phyloP scores from a whole-genome alignment of 148 eudicot genomes.

The Chenopodium album region DNA sequence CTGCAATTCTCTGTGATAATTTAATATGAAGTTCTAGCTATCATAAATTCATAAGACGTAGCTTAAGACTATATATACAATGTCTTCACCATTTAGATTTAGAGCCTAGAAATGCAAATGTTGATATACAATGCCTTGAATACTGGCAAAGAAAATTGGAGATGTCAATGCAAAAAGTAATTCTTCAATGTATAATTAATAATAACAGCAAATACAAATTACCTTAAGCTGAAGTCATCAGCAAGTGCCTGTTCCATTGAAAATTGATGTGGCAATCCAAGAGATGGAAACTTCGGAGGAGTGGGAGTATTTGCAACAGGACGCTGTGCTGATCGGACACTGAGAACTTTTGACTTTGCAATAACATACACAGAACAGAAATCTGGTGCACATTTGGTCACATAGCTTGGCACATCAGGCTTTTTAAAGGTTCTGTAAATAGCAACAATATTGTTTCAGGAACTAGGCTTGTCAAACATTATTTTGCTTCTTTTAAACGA shows the following conservation, averaged over 20 bases:
- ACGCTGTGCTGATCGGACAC: conserved; percentile 52
- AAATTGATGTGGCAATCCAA: conserved; percentile 8
- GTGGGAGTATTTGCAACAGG: conserved; percentile 35
- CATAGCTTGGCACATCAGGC: conserved; percentile 48
- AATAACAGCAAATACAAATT: neutral
- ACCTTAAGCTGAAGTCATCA: conserved; percentile 28
- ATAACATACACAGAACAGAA: conserved; percentile 73
- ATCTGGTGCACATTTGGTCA: conserved; percentile 60
- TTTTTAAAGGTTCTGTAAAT: conserved; percentile 53
- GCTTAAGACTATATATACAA: too few relatives aligned
- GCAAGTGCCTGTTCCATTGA: conserved; percentile 17
- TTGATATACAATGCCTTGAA: too few relatives aligned
- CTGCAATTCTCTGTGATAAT: too few relatives aligned
- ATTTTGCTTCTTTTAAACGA: neutral
- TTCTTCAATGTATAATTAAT: neutral
- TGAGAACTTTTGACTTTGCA: conserved; percentile 53
- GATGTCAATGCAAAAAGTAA: neutral
- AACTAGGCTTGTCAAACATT: conserved; percentile 6
- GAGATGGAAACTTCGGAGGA: conserved; percentile 44
- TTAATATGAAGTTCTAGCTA: too few relatives aligned
- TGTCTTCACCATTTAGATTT: too few relatives aligned
- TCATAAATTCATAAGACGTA: too few relatives aligned
- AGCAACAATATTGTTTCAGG: conserved; percentile 8
- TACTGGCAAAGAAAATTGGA: neutral
- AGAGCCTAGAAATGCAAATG: too few relatives aligned